Evolutionary conservation across 2,329 filamentous ascomycete species (phyloP).

Genomic region (Alternaria sp.): DNA sequence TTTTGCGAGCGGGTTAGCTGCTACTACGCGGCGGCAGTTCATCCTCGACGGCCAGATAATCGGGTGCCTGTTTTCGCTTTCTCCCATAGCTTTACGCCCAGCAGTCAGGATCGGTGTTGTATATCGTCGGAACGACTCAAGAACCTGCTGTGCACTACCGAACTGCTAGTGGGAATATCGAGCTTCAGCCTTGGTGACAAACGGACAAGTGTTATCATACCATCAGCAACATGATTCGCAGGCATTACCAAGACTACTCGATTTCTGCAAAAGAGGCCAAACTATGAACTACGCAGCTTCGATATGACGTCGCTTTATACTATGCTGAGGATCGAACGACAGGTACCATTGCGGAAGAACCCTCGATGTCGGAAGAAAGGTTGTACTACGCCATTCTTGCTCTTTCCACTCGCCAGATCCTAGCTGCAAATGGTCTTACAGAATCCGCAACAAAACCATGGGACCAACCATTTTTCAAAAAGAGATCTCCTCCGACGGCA

Average conservation of each 20-base stretch:
- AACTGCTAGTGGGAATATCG: not conserved
- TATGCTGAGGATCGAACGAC: not conserved
- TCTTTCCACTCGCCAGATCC: constrained; percentile 3
- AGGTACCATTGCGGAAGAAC: not conserved
- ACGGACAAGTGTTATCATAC: not conserved
- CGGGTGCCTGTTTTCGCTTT: not conserved
- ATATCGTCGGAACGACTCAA: not conserved
- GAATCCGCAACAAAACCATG: not conserved
- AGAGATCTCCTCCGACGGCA: constrained; percentile 6
- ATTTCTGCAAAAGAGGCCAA: not conserved
- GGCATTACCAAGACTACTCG: not conserved
- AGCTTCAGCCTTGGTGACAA: not conserved
- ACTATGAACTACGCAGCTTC: not conserved
- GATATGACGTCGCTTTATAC: not conserved
- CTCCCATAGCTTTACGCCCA: not conserved
- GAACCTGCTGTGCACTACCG: constrained; percentile 1
- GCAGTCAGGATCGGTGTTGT: not conserved
- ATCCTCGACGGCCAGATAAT: not conserved
- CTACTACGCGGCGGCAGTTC: not conserved
- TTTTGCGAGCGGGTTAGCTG: not conserved
- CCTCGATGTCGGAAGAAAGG: not conserved
- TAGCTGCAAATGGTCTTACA: not conserved
- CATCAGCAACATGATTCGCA: constrained; percentile 1
- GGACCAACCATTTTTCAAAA: constrained; percentile 1
- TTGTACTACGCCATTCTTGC: not conserved